Percentiles rank a stretch among this genome's conserved stretches.
Conservation (phyloP, 2,329 filamentous ascomycete genomes). For the Venturia aucupariae region DNA sequence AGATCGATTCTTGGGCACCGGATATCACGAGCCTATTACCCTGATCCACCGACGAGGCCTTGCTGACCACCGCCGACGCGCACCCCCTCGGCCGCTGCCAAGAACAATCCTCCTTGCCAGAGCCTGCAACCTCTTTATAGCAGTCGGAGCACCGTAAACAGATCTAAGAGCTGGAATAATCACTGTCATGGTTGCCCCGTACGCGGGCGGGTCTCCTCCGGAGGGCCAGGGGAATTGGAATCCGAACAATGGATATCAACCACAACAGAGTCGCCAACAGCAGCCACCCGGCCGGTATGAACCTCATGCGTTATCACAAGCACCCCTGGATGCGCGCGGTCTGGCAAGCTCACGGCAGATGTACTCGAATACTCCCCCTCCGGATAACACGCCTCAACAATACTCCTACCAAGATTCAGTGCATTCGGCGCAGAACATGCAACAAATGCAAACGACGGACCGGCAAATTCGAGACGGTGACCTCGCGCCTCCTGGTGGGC, state of each 20-base stretch:
- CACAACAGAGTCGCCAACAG: background rate
- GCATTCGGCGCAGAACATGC: background rate
- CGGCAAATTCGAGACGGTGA: constrained; percentile 1
- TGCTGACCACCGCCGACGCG: background rate
- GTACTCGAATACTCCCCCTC: constrained; percentile 1
- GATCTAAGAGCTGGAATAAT: background rate
- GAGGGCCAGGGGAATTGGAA: constrained; percentile 12
- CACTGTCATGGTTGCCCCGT: constrained; percentile 14
- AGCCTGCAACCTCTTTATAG: background rate
- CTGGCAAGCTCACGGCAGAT: background rate
- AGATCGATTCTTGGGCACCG: background rate
- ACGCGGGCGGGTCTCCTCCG: constrained; percentile 12
- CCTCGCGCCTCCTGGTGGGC: background rate
- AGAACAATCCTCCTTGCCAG: background rate
- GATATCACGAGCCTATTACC: background rate
- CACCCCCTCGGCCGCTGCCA: constrained; percentile 3
- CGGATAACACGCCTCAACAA: constrained; percentile 1
- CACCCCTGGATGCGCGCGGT: background rate
- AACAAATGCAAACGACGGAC: background rate
- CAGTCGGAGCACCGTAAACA: background rate
- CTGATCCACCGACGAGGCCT: background rate
- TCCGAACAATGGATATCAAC: constrained; percentile 6
- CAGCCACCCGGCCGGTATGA: constrained; percentile 2
- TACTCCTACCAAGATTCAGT: constrained; percentile 8
- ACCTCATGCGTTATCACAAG: background rate